A percentile compares a stretch with the other conserved stretches of the same genome.
These are phyloP conservation scores for Saturnispora saitoi DNA, from an alignment of 805 yeast genomes.

Conservation along the genomic window DNA sequence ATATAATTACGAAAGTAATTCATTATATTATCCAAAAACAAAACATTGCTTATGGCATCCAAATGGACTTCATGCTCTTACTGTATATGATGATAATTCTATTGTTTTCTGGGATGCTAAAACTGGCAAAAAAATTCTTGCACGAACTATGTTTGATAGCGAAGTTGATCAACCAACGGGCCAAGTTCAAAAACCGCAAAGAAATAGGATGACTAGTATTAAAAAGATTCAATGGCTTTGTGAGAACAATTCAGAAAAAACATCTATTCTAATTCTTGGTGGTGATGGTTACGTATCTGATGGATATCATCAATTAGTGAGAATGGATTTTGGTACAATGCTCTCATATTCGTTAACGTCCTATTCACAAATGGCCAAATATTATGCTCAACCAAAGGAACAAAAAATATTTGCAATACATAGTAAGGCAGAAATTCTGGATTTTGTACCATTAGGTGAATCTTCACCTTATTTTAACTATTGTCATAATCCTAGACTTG, in stretches of 20 bases:
- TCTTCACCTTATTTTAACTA: constrained; percentile 74
- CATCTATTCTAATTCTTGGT: constrained; percentile 64
- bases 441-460: constrained; percentile 47
- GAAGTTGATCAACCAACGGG: constrained; percentile 48
- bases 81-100: constrained; percentile 76
- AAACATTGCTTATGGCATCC: constrained; percentile 77
- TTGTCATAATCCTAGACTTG: constrained; percentile 61
- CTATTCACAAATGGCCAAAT: constrained; percentile 72
- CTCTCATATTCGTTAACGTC: constrained; percentile 75
- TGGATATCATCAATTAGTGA: constrained; percentile 38
- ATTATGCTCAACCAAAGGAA: constrained; percentile 53
- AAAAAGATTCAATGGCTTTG: constrained; percentile 68
- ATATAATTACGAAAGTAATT: constrained; percentile 22
- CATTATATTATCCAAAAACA: constrained; percentile 24
- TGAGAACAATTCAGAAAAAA: constrained; percentile 68
- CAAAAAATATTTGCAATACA: constrained; percentile 51
- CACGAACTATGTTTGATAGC: constrained; percentile 62
- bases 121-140: constrained; percentile 63
- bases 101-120: constrained; percentile 89
- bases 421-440: constrained; percentile 34
- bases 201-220: constrained; percentile 33
- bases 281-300: constrained; percentile 43
- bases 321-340: constrained; percentile 72
- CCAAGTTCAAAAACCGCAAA: constrained; percentile 14
- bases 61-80: constrained; percentile 75